phyloP scores from a whole-genome alignment of 1,139 yeast species.

The Yamadazyma mexicana region DNA sequence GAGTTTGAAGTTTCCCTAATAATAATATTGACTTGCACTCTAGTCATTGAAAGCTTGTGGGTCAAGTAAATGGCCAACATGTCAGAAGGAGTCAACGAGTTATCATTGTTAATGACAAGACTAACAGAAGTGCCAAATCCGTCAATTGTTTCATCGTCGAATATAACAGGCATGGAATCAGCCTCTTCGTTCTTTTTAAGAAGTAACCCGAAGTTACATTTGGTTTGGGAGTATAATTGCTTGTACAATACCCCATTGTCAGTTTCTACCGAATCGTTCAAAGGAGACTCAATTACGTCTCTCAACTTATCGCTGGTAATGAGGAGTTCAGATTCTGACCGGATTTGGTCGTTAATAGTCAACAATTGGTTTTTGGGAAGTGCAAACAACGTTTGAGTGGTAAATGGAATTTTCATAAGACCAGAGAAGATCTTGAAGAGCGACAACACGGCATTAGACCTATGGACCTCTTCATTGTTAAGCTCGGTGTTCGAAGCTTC shows the following conservation, averaged over 20 bases:
- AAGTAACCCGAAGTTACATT: constrained; percentile 34
- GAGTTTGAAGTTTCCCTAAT: constrained; percentile 19
- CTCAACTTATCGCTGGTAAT: constrained; percentile 24
- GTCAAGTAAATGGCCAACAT: constrained; percentile 30
- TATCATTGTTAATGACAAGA: constrained; percentile 31
- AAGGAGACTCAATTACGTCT: constrained; percentile 18
- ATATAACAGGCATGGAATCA: neutral
- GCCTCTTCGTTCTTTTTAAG: constrained; percentile 11
- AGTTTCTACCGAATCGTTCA: constrained; percentile 16
- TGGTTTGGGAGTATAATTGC: constrained; percentile 25
- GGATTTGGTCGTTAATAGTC: constrained; percentile 32
- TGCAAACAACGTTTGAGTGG: constrained; percentile 55
- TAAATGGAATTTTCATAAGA: constrained; percentile 47
- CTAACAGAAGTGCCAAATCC: constrained; percentile 14
- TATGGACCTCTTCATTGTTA: constrained; percentile 18
- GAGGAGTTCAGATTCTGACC: constrained; percentile 25
- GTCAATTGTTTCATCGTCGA: constrained; percentile 5
- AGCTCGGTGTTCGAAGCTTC: constrained; percentile 51
- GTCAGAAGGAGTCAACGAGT: constrained; percentile 35
- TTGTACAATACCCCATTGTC: constrained; percentile 23
- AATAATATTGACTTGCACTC: constrained; percentile 21
- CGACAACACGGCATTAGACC: constrained; percentile 48
- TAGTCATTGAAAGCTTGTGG: constrained; percentile 19
- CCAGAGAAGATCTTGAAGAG: constrained; percentile 56
- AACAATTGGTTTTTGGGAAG: constrained; percentile 34